Percentiles rank a stretch among this genome's conserved stretches.
phyloP scores from a whole-genome alignment of 108 stramenopile species.

The Poteriospumella lacustris region DNA sequence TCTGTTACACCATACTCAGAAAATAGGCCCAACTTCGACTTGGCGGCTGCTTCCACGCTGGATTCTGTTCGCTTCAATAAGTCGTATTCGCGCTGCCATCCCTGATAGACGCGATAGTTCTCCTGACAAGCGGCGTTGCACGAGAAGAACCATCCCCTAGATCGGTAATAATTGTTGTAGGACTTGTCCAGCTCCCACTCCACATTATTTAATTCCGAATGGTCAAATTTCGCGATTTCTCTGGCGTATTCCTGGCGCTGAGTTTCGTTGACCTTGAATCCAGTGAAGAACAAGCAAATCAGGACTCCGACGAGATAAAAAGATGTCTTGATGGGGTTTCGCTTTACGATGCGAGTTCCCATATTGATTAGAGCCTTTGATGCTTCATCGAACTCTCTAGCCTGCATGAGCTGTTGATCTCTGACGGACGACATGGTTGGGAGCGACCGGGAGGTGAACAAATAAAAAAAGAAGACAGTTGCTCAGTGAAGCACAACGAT shows the following conservation, averaged over 20 bases:
- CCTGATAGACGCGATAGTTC: neutral
- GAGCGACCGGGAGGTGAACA: too few species aligned
- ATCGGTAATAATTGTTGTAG: neutral
- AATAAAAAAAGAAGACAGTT: too few species aligned
- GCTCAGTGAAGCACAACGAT: too few species aligned
- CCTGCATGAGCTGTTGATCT: neutral
- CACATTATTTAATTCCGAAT: neutral
- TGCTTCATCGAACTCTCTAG: neutral
- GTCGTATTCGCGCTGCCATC: too few species aligned
- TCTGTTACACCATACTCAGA: conserved; percentile 17
- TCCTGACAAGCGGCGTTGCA: neutral
- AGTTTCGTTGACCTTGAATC: neutral
- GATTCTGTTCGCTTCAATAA: neutral
- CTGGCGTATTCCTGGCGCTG: neutral
- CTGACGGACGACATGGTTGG: too few species aligned
- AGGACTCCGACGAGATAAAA: neutral
- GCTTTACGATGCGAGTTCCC: neutral
- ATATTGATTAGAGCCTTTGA: neutral
- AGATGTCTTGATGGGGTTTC: neutral
- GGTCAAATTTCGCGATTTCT: neutral
- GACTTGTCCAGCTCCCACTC: neutral
- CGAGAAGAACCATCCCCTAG: conserved; percentile 3
- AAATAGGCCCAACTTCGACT: neutral
- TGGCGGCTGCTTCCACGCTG: neutral
- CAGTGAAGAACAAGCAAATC: conserved; percentile 3